These are phyloP conservation scores for Exutisphaerella laricina DNA, from an alignment of 2,329 filamentous ascomycete genomes.

Conservation along the genomic window DNA sequence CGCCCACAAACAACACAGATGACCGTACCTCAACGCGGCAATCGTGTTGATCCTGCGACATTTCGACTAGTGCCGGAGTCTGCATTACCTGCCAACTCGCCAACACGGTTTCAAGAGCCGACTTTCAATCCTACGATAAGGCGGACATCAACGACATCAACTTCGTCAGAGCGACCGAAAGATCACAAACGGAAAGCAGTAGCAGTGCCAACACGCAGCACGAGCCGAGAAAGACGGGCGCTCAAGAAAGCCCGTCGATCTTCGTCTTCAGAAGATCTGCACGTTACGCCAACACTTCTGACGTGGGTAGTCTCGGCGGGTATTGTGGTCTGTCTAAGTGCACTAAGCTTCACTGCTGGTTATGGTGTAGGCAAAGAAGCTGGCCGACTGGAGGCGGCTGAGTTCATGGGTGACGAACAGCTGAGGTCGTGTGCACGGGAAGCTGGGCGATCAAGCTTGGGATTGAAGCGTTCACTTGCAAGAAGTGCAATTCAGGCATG, in stretches of 20 bases:
- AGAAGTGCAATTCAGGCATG: slow-evolving; percentile 30
- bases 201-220: slow-evolving; percentile 30
- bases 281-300: slow-evolving; percentile 54
- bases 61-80: slow-evolving; percentile 58
- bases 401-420: slow-evolving; percentile 20
- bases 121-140: slow-evolving; percentile 35
- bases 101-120: slow-evolving; percentile 25
- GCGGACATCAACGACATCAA: slow-evolving; percentile 27
- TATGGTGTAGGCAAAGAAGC: slow-evolving; percentile 56
- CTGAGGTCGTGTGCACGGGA: slow-evolving; percentile 30
- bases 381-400: slow-evolving; percentile 21
- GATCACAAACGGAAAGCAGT: slow-evolving; percentile 46
- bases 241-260: slow-evolving; percentile 41
- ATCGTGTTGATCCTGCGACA: slow-evolving; percentile 45
- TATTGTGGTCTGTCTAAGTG: slow-evolving; percentile 58
- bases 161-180: slow-evolving; percentile 23
- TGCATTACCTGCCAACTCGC: slow-evolving; percentile 37
- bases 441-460: slow-evolving; percentile 29
- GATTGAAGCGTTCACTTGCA: slow-evolving; percentile 30
- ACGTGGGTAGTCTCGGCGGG: slow-evolving; percentile 63
- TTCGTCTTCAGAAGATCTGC: slow-evolving; percentile 28
- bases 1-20: slow-evolving; percentile 21
- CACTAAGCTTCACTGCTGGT: slow-evolving; percentile 59
- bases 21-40: slow-evolving; percentile 19
- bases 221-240: slow-evolving; percentile 41